These are phyloP conservation scores for Cytospora piceicola DNA, from an alignment of 2,329 filamentous ascomycete species.

Conservation along the genomic window DNA sequence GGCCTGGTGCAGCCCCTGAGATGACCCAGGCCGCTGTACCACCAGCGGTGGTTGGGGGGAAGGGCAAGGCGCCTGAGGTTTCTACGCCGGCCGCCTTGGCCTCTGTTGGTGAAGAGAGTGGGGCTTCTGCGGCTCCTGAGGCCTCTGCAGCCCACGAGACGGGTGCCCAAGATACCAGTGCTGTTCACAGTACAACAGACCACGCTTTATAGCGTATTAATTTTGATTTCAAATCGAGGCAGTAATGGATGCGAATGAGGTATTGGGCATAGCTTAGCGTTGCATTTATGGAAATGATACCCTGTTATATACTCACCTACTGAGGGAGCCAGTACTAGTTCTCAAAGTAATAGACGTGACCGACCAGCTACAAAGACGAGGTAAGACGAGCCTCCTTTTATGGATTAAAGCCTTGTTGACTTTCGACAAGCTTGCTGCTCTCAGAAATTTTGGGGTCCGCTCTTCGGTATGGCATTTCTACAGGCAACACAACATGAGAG, in stretches of 20 bases:
- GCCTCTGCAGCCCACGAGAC: neutral
- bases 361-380: neutral
- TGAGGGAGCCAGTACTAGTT: neutral
- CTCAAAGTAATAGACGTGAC: neutral
- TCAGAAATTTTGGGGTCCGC: neutral
- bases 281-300: slow-evolving; percentile 18
- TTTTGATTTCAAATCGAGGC: neutral
- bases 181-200: neutral
- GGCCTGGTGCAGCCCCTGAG: slow-evolving; percentile 5
- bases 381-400: neutral
- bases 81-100: slow-evolving; percentile 5
- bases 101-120: neutral
- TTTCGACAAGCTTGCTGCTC: neutral
- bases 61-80: slow-evolving; percentile 21
- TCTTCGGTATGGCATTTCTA: neutral
- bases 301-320: neutral
- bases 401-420: neutral
- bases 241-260: neutral
- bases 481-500: neutral
- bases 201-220: slow-evolving; percentile 8
- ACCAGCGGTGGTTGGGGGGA: neutral
- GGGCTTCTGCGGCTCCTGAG: neutral
- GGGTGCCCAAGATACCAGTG: neutral
- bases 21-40: slow-evolving; percentile 13
- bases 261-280: slow-evolving; percentile 13